A percentile compares a stretch with the other conserved stretches of the same genome.
These are phyloP conservation scores for Trichoderma sp. DNA, from an alignment of 2,329 filamentous ascomycete species.

Conservation along the genomic window DNA sequence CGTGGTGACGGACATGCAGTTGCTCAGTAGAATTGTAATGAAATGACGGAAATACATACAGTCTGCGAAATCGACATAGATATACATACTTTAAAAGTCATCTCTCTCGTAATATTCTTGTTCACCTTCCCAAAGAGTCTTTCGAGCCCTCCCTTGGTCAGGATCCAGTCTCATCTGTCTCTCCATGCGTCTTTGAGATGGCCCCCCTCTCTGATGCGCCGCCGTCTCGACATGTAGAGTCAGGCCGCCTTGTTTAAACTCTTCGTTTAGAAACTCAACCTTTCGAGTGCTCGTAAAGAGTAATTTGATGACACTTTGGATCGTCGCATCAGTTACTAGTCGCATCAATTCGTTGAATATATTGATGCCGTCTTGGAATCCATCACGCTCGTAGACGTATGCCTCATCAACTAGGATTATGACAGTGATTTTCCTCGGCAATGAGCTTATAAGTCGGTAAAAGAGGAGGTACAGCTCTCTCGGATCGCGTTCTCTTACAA, in stretches of 20 bases:
- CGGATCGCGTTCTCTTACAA: background rate
- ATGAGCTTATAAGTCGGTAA: background rate
- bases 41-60: background rate
- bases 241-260: background rate
- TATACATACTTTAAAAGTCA: background rate
- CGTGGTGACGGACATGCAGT: constrained; percentile 13
- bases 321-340: background rate
- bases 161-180: background rate
- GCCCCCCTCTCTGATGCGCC: background rate
- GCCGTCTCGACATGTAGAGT: background rate
- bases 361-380: background rate
- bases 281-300: background rate
- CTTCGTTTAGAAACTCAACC: background rate
- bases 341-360: background rate
- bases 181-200: background rate
- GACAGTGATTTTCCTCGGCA: background rate
- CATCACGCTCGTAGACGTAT: background rate
- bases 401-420: background rate
- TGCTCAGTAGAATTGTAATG: background rate
- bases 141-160: background rate
- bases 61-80: background rate
- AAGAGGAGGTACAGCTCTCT: background rate
- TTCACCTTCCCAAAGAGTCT: background rate
- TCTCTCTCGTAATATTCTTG: background rate
- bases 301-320: background rate